Evolutionary conservation across 179 eudicot species (phyloP), one percentile per base, ranked within the genome.

Genomic region (Silene vulgaris): DNA sequence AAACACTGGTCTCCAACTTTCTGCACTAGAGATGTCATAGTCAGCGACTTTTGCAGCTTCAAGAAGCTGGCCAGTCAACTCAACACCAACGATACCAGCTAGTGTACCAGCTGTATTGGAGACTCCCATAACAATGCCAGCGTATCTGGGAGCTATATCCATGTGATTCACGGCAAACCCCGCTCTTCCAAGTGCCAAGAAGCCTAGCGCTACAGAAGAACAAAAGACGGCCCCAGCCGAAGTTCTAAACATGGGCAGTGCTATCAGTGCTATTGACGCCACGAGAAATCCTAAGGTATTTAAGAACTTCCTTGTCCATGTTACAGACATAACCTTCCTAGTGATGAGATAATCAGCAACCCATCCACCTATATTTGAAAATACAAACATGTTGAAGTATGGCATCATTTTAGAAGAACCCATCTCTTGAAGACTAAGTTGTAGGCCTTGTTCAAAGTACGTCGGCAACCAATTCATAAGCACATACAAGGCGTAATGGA

Each of bases 391-490:
- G 86, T 90, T 93, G 7, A 93, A 76, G 66, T 93, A 93, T 29
- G 96, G 98, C 89, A 93, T 79, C 98, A 93, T 91, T 82, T 93
- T 93, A n/a, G 97, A 91, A 54, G 96, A 93, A 57, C 98, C 98
- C 98, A 93, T 91, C 12, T 93, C 93, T 77, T 93, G 96, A 78
- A 93, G 96, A 80, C 97, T 91, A 71, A 87, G 91, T 72, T 89
- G 87, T 64, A 93, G 87, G 29, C 98, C 98, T 65, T 85, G 88
- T 74, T 93, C 93, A 26, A 93, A 93, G 78, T 93, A 93, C 8
- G 98, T 93, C 3, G 98, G 98, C 26, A 93, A 85, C 98, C 98
- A 93, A 72, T 93, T 93, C 98, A 93, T 91, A 23, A 93, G 93
- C 65, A 93, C 96, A 54, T 93, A 93, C 67, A 93, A 85, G 43